These are phyloP conservation scores for Tolypocladium ovalisporum DNA, from an alignment of 2,329 filamentous ascomycete genomes.

Conservation along the genomic window DNA sequence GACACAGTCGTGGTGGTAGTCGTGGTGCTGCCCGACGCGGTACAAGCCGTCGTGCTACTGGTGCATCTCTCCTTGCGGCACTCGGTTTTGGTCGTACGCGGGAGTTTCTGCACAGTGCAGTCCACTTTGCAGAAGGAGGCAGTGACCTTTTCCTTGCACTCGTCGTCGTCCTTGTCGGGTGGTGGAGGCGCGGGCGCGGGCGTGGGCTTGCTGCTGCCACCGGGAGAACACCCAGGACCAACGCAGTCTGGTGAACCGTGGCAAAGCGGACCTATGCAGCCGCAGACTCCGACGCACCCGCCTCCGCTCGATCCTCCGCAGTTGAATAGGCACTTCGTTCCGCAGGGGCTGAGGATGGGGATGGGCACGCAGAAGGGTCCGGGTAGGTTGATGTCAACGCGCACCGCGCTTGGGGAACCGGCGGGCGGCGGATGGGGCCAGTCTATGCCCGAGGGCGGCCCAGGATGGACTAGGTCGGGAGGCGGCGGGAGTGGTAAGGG, in stretches of 20 bases:
- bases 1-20: neutral
- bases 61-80: neutral
- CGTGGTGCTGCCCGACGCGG: neutral
- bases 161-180: neutral
- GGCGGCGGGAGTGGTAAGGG: too few relatives aligned
- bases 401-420: neutral
- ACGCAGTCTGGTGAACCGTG: neutral
- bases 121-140: neutral
- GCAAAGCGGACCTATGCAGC: neutral
- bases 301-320: neutral
- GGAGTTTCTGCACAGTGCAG: neutral
- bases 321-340: neutral
- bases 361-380: neutral
- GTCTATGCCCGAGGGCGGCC: too few relatives aligned
- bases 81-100: neutral
- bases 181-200: too few relatives aligned
- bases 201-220: too few relatives aligned
- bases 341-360: neutral
- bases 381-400: neutral
- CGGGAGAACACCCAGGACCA: neutral
- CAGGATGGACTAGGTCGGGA: too few relatives aligned
- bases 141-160: neutral
- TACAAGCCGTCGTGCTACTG: neutral
- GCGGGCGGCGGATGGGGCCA: too few relatives aligned
- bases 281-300: neutral